Percentiles rank a stretch among this genome's conserved stretches.
phyloP scores from a whole-genome alignment of 768 basidiomycete species.

The Ramaria sp. region DNA sequence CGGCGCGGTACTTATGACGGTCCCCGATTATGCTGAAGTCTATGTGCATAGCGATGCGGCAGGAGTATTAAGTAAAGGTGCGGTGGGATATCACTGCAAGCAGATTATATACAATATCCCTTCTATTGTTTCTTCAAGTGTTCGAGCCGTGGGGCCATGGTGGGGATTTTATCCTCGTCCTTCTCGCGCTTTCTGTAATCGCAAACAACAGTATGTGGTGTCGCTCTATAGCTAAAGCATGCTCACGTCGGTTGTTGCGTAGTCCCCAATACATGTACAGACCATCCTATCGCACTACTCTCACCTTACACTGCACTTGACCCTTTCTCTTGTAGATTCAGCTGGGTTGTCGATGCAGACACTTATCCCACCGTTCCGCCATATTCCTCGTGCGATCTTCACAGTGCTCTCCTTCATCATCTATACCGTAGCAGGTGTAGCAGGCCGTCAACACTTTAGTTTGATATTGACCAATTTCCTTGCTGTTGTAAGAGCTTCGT shows the following conservation, averaged over 20 bases:
- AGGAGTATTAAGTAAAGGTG: constrained; percentile 31
- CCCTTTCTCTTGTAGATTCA: constrained; percentile 35
- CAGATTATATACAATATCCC: too few relatives aligned
- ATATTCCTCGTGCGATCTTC: constrained; percentile 36
- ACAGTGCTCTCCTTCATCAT: constrained; percentile 27
- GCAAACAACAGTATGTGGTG: constrained; percentile 17
- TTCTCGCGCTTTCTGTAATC: constrained; percentile 31
- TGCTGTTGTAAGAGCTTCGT: neutral
- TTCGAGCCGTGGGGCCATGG: constrained; percentile 29
- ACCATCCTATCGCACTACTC: too few relatives aligned
- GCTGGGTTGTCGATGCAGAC: constrained; percentile 36
- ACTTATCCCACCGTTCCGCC: constrained; percentile 31
- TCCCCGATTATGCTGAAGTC: constrained; percentile 29
- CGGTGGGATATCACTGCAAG: too few relatives aligned
- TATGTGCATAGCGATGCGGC: constrained; percentile 31
- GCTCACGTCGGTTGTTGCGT: neutral
- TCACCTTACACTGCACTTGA: constrained; percentile 9
- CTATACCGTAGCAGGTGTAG: constrained; percentile 30
- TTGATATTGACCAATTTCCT: constrained; percentile 7
- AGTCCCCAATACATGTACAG: constrained; percentile 2
- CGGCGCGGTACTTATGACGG: constrained; percentile 31
- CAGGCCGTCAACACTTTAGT: constrained; percentile 33
- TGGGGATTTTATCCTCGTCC: constrained; percentile 30
- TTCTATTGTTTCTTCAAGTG: neutral
- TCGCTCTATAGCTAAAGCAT: neutral